A percentile compares a stretch with the other conserved stretches of the same genome.
These are phyloP conservation scores for Sporothrix luriei DNA, from an alignment of 2,329 filamentous ascomycete genomes.

Conservation along the genomic window DNA sequence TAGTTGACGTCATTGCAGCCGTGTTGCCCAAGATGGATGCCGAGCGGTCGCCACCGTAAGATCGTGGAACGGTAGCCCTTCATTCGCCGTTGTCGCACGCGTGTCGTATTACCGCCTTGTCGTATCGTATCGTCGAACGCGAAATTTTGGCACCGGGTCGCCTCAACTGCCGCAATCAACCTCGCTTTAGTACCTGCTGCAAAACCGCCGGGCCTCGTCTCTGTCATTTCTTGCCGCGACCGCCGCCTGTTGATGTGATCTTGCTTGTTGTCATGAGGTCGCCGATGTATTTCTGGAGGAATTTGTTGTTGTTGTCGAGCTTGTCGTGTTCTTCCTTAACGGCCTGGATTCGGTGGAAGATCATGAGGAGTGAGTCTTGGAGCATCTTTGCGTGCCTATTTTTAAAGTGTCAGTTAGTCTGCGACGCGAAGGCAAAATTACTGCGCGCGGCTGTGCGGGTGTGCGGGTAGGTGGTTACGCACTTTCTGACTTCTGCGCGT, in stretches of 20 bases:
- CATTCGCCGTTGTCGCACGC: background rate
- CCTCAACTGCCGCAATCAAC: conserved; percentile 7
- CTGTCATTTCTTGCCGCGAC: conserved; percentile 57
- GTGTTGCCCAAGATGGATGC: background rate
- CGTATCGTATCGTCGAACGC: background rate
- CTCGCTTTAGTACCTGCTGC: background rate
- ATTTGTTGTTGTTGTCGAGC: conserved; percentile 94
- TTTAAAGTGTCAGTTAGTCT: background rate
- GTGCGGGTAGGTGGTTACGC: conserved; percentile 35
- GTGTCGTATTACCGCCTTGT: background rate
- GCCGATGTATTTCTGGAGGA: conserved; percentile 96
- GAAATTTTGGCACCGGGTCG: background rate
- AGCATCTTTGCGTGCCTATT: conserved; percentile 76
- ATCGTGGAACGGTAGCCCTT: background rate
- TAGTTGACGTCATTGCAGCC: conserved; percentile 15
- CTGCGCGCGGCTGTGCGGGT: too few relatives aligned
- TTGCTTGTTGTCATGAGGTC: conserved; percentile 88
- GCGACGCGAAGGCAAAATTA: background rate
- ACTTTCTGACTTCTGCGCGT: conserved; percentile 65
- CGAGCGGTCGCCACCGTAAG: conserved; percentile 18
- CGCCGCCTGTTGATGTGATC: conserved; percentile 60
- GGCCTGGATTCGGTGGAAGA: conserved; percentile 91
- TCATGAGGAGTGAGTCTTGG: conserved; percentile 84
- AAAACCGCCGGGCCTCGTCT: background rate
- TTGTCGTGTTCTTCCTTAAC: conserved; percentile 95